These are phyloP conservation scores for Saturnispora mendoncae DNA, from an alignment of 805 yeast genomes.

Conservation along the genomic window DNA sequence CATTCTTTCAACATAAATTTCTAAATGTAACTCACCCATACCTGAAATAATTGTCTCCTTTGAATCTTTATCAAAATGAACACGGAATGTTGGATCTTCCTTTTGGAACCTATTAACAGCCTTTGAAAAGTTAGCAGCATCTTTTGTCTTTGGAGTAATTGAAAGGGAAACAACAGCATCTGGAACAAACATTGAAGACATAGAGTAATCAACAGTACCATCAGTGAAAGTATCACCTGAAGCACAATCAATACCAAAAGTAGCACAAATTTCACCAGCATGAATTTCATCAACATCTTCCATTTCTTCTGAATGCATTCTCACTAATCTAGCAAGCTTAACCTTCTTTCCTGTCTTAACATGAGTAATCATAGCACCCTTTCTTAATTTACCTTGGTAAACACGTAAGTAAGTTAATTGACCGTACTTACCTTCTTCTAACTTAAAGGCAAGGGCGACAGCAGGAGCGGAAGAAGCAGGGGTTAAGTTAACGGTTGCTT, in stretches of 20 bases:
- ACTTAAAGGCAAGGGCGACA: conserved; percentile 96
- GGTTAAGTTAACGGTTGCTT: conserved; percentile 59
- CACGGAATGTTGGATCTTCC: conserved; percentile 98
- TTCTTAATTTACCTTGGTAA: conserved; percentile 89
- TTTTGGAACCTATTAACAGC: conserved; percentile 97
- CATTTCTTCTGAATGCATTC: conserved; percentile 99
- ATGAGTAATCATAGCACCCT: conserved; percentile 83
- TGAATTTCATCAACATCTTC: conserved; percentile 94
- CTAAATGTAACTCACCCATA: conserved; percentile 90
- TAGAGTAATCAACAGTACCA: conserved; percentile 69
- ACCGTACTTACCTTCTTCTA: conserved; percentile 97
- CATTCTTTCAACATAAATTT: conserved; percentile 97
- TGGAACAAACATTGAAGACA: conserved; percentile 98
- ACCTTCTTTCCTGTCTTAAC: conserved; percentile 88
- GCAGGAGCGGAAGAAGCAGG: conserved; percentile 74
- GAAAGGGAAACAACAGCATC: conserved; percentile 96
- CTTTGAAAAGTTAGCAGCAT: conserved; percentile 83
- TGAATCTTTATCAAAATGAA: conserved; percentile 78
- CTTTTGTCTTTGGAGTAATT: conserved; percentile 80
- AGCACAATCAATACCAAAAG: conserved; percentile 97
- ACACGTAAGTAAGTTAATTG: conserved; percentile 95
- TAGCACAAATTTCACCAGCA: conserved; percentile 98
- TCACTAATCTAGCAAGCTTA: conserved; percentile 85
- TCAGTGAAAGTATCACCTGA: conserved; percentile 97
- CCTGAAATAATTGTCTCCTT: conserved; percentile 94